A percentile compares a stretch with the other conserved stretches of the same genome.
phyloP scores from a whole-genome alignment of 164 flowering plant genomes.

The Berberis vulgaris region DNA sequence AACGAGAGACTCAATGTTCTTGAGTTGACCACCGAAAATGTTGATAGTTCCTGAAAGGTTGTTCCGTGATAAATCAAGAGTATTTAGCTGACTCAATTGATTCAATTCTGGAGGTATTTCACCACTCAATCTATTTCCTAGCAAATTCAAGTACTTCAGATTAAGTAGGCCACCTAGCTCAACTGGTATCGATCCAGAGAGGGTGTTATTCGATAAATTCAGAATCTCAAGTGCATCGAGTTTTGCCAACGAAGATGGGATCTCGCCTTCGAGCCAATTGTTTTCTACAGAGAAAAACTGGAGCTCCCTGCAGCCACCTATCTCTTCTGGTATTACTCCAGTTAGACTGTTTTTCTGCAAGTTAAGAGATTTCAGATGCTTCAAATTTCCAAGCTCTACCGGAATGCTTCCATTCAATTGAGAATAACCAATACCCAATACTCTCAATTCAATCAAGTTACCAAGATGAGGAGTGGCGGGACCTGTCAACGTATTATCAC shows the following conservation, averaged over 20 bases:
- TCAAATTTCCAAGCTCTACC: conserved; percentile 59
- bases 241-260: conserved; percentile 56
- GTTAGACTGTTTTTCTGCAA: conserved; percentile 59
- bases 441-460: conserved; percentile 47
- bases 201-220: conserved; percentile 72
- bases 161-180: conserved; percentile 37
- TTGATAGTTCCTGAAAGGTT: conserved; percentile 52
- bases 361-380: conserved; percentile 48
- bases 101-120: conserved; percentile 54
- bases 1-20: conserved; percentile 42
- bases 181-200: conserved; percentile 67
- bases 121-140: conserved; percentile 62
- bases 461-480: conserved; percentile 42
- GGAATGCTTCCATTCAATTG: conserved; percentile 74
- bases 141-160: conserved; percentile 67
- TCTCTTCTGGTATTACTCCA: conserved; percentile 57
- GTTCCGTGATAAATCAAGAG: conserved; percentile 66
- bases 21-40: conserved; percentile 27
- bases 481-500: conserved; percentile 61
- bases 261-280: conserved; percentile 57
- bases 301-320: conserved; percentile 42
- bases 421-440: conserved; percentile 61
- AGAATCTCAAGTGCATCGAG: conserved; percentile 42
- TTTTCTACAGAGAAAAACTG: conserved; percentile 56
- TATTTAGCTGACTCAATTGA: conserved; percentile 38